Percentiles rank a stretch among this genome's conserved stretches.
Conservation (phyloP, 2,329 filamentous ascomycete genomes). For the Colletotrichum karsti region DNA sequence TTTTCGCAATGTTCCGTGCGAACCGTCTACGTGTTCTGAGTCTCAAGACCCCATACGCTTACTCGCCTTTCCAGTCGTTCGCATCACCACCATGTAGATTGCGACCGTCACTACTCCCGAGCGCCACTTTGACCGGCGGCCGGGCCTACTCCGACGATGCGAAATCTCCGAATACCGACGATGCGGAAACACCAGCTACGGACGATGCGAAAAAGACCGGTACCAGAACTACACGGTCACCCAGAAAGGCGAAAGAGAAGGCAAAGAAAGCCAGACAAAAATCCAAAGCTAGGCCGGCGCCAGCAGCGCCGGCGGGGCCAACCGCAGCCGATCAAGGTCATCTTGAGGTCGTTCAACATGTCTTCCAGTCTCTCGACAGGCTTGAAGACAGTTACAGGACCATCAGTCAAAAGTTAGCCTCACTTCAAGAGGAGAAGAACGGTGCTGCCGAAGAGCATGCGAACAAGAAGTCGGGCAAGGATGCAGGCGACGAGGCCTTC, state of each 20-base stretch:
- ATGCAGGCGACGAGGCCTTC: background rate
- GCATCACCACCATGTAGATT: constrained; percentile 4
- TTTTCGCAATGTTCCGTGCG: constrained; percentile 43
- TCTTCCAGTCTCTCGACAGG: constrained; percentile 9
- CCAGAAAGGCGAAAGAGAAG: no score
- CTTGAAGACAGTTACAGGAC: constrained; percentile 16
- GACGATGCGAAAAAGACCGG: background rate
- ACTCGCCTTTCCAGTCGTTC: constrained; percentile 34
- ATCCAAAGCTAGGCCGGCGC: background rate
- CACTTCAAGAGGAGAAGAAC: background rate
- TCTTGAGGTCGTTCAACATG: no score
- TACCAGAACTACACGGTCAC: no score
- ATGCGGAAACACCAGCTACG: background rate
- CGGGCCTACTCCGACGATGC: constrained; percentile 3
- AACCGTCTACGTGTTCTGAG: constrained; percentile 36
- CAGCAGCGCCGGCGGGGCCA: no score
- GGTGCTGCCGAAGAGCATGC: background rate
- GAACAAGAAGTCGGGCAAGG: background rate
- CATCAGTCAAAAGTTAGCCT: constrained; percentile 10
- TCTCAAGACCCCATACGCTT: constrained; percentile 37
- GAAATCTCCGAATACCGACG: background rate
- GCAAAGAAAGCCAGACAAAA: constrained; percentile 24
- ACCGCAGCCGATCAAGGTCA: background rate
- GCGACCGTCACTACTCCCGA: background rate
- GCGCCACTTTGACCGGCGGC: background rate